Percentiles rank a stretch among this genome's conserved stretches.
Evolutionary conservation across 2,329 filamentous ascomycete genomes (phyloP).

Genomic region (Scedosporium apiospermum): DNA sequence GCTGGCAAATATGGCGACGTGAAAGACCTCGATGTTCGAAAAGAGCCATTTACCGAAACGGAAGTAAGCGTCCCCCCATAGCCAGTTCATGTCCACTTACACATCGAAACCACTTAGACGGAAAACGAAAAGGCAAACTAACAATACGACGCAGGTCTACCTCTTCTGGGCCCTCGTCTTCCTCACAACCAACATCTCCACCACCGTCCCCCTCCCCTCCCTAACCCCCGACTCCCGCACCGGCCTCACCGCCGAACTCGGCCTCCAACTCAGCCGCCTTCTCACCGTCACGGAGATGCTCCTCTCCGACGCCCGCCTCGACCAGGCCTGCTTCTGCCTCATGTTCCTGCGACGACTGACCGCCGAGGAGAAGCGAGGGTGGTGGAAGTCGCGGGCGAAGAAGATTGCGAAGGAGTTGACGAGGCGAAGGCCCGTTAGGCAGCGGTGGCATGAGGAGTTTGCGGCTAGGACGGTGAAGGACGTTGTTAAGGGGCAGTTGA

Average conservation of each 20-base stretch:
- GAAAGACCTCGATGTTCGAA: conserved; percentile 10
- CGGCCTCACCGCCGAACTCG: conserved; percentile 7
- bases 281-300: conserved; percentile 12
- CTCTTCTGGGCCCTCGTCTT: conserved; percentile 6
- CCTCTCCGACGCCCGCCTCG: conserved; percentile 7
- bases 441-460: conserved; percentile 9
- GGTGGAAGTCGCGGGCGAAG: conserved; percentile 8
- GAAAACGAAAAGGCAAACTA: not conserved
- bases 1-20: conserved; percentile 9
- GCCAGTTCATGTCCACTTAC: not conserved
- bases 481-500: not conserved
- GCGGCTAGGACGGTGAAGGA: conserved; percentile 7
- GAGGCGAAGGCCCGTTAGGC: conserved; percentile 1
- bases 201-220: not conserved
- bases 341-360: conserved; percentile 7
- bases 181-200: conserved; percentile 3
- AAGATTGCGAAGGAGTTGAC: conserved; percentile 8
- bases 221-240: not conserved
- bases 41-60: conserved; percentile 10
- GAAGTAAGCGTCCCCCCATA: conserved; percentile 10
- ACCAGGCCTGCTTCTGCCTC: conserved; percentile 11
- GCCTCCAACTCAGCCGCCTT: conserved; percentile 9
- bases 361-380: conserved; percentile 3
- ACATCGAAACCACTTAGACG: not conserved
- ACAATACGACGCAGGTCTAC: conserved; percentile 4